phyloP scores from a whole-genome alignment of 1,284 basidiomycete species.

The Phenoliferia sp. region DNA sequence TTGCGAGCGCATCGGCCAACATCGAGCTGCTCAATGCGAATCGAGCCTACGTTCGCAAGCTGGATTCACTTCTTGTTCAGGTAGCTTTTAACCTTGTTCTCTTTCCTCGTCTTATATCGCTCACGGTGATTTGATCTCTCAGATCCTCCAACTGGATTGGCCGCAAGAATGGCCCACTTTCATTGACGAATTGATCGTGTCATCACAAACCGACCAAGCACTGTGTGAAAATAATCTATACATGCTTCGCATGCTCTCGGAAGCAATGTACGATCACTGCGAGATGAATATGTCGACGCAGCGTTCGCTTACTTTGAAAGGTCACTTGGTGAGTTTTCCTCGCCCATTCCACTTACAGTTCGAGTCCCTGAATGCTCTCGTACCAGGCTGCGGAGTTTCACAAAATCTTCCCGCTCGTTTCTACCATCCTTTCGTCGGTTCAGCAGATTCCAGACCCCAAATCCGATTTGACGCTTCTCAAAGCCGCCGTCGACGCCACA shows the following conservation, averaged over 20 bases:
- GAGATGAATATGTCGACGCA: neutral
- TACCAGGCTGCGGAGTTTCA: neutral
- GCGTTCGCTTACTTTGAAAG: neutral
- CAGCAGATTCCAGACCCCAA: neutral
- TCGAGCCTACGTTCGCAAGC: neutral
- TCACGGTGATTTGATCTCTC: neutral
- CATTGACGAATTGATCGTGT: neutral
- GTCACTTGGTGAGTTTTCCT: neutral
- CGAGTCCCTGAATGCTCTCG: too few species aligned
- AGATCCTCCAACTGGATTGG: slow-evolving; percentile 1
- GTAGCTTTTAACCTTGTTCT: neutral
- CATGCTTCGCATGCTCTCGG: neutral
- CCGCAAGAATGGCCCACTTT: neutral
- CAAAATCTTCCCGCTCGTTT: neutral
- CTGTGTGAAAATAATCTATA: neutral
- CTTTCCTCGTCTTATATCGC: neutral
- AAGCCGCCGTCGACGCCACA: neutral
- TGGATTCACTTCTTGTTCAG: neutral
- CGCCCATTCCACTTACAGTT: too few species aligned
- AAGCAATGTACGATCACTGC: neutral
- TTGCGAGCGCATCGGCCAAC: neutral
- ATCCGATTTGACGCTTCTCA: neutral
- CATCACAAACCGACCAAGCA: neutral
- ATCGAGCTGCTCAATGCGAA: neutral
- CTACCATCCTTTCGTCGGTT: neutral